Conservation (phyloP, 2,329 filamentous ascomycete species). For the Bretziella fagacearum region DNA sequence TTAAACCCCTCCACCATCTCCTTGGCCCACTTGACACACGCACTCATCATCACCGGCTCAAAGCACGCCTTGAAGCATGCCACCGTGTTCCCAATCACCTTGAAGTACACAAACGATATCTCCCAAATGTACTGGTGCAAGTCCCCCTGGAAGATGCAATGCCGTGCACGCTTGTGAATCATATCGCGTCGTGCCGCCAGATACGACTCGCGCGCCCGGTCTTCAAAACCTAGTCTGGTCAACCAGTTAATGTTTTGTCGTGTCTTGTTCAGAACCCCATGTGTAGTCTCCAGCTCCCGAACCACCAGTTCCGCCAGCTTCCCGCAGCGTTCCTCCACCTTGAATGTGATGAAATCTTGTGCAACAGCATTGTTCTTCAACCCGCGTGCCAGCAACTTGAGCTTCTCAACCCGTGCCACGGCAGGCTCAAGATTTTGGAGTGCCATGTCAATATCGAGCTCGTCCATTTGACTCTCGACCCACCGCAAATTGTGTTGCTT, state of each 20-base stretch:
- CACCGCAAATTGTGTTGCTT: slow-evolving; percentile 91
- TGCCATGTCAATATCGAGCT: slow-evolving; percentile 89
- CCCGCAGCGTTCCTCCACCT: slow-evolving; percentile 69
- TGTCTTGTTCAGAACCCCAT: slow-evolving; percentile 60
- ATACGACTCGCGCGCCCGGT: slow-evolving; percentile 74
- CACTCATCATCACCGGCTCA: slow-evolving; percentile 71
- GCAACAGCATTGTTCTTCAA: slow-evolving; percentile 75
- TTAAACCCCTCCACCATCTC: slow-evolving; percentile 88
- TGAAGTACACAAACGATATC: slow-evolving; percentile 90
- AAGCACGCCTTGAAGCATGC: slow-evolving; percentile 78
- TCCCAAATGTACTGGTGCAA: slow-evolving; percentile 89
- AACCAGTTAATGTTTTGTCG: slow-evolving; percentile 73
- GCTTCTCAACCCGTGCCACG: slow-evolving; percentile 67
- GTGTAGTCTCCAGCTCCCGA: slow-evolving; percentile 59
- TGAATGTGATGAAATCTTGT: slow-evolving; percentile 82
- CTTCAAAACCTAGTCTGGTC: slow-evolving; percentile 72
- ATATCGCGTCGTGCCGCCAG: slow-evolving; percentile 60
- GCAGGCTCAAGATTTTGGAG: slow-evolving; percentile 76
- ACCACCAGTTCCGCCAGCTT: slow-evolving; percentile 62
- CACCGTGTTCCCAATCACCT: slow-evolving; percentile 82
- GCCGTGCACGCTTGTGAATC: slow-evolving; percentile 67
- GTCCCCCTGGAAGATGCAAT: slow-evolving; percentile 90
- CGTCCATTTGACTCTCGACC: slow-evolving; percentile 90
- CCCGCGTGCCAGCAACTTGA: slow-evolving; percentile 60
- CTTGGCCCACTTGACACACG: slow-evolving; percentile 97